Percentiles rank a stretch among this genome's conserved stretches.
These are phyloP conservation scores for Euphorbia corollata DNA, from an alignment of 441 rosid genomes.

Conservation along the genomic window DNA sequence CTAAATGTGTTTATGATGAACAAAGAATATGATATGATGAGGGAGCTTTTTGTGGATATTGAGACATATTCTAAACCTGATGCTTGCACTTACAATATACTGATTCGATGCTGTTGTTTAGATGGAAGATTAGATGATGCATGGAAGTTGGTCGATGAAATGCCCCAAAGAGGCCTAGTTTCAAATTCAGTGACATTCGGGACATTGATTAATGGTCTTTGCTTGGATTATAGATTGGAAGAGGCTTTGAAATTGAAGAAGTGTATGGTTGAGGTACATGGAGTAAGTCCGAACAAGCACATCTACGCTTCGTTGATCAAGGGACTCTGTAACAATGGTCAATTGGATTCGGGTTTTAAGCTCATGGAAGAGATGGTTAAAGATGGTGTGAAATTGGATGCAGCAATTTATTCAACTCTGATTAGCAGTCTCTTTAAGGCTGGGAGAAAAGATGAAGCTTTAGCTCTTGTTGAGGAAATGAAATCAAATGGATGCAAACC, in stretches of 20 bases:
- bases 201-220: constrained; percentile 45
- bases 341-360: constrained; percentile 41
- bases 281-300: constrained; percentile 32
- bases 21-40: constrained; percentile 36
- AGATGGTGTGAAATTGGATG: constrained; percentile 35
- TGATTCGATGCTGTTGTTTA: constrained; percentile 38
- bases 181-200: constrained; percentile 52
- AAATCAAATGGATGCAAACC: constrained; percentile 38
- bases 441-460: constrained; percentile 49
- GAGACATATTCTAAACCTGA: constrained; percentile 41
- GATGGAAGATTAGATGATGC: constrained; percentile 42
- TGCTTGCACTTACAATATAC: constrained; percentile 61
- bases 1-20: constrained; percentile 39
- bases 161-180: constrained; percentile 41
- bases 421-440: constrained; percentile 40
- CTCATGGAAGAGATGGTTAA: constrained; percentile 58
- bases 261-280: constrained; percentile 40
- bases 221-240: constrained; percentile 37
- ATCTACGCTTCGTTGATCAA: constrained; percentile 48
- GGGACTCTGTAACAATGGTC: constrained; percentile 39
- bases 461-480: constrained; percentile 50
- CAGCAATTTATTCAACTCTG: constrained; percentile 49
- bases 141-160: constrained; percentile 45
- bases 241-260: constrained; percentile 62
- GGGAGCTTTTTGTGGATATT: constrained; percentile 27